Conservation (phyloP, 2,329 filamentous ascomycete species). For the Trichoderma guizhouense region DNA sequence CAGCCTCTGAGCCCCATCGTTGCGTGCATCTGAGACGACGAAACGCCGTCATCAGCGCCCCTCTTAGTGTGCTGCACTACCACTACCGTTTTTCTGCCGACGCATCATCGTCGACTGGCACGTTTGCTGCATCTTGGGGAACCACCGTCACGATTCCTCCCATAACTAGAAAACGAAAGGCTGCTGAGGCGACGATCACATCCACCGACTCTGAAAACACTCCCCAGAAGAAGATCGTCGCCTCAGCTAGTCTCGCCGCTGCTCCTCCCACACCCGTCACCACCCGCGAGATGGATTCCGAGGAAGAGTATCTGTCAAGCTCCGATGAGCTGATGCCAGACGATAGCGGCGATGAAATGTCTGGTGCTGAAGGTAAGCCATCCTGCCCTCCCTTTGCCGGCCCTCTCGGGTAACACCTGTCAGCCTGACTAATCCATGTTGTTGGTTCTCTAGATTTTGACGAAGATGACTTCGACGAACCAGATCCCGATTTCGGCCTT, state of each 20-base stretch:
- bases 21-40: not conserved
- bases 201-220: conserved; percentile 41
- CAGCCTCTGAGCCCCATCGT: not conserved
- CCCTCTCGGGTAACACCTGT: not conserved
- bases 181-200: conserved; percentile 61
- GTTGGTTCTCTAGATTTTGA: conserved; percentile 47
- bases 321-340: conserved; percentile 72
- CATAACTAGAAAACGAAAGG: conserved; percentile 58
- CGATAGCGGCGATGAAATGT: conserved; percentile 70
- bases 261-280: conserved; percentile 59
- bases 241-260: conserved; percentile 45
- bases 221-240: conserved; percentile 54
- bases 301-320: conserved; percentile 86
- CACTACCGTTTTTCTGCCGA: not conserved
- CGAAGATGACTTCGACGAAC: conserved; percentile 54
- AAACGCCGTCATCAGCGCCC: conserved; percentile 11
- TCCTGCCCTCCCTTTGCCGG: conserved; percentile 13
- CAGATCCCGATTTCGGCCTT: conserved; percentile 53
- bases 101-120: conserved; percentile 16
- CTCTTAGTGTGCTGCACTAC: conserved; percentile 12
- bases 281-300: conserved; percentile 78
- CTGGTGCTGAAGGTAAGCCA: conserved; percentile 47
- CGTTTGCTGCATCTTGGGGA: not conserved
- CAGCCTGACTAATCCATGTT: conserved; percentile 12
- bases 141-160: conserved; percentile 55